Percentiles rank a stretch among this genome's conserved stretches.
Conservation (phyloP, 2,329 filamentous ascomycete species). For the Fusarium austroafricanum region DNA sequence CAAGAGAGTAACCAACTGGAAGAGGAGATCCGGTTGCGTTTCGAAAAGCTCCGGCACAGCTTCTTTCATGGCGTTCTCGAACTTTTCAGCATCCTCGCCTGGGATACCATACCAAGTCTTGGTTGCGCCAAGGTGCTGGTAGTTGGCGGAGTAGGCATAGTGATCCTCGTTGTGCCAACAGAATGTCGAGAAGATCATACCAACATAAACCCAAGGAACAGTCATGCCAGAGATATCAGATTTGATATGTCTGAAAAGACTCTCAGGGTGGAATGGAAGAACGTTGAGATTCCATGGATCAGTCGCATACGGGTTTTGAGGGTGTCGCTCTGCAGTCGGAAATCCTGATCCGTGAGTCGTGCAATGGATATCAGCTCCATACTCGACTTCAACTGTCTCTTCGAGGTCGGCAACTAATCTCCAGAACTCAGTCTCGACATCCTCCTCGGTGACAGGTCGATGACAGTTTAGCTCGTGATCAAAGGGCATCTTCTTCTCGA, state of each 20-base stretch:
- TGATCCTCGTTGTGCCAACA: slow-evolving; percentile 99
- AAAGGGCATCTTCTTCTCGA: slow-evolving; percentile 88
- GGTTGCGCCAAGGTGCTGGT: slow-evolving; percentile 96
- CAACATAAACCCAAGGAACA: slow-evolving; percentile 98
- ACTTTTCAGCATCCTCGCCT: slow-evolving; percentile 91
- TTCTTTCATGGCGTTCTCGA: slow-evolving; percentile 93
- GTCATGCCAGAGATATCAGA: slow-evolving; percentile 99
- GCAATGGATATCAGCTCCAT: slow-evolving; percentile 97
- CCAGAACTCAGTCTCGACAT: slow-evolving; percentile 98
- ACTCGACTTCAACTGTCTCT: slow-evolving; percentile 97
- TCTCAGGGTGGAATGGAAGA: slow-evolving; percentile 89
- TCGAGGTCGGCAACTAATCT: slow-evolving; percentile 91
- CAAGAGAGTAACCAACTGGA: slow-evolving; percentile 95
- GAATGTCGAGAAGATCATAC: slow-evolving; percentile 99
- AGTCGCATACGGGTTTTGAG: slow-evolving; percentile 84
- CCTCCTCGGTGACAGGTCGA: slow-evolving; percentile 88
- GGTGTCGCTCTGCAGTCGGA: slow-evolving; percentile 91
- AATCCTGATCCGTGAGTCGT: slow-evolving; percentile 98
- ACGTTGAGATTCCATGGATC: slow-evolving; percentile 98
- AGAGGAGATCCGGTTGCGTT: slow-evolving; percentile 94
- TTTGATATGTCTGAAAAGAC: slow-evolving; percentile 96
- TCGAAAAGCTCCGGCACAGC: slow-evolving; percentile 97
- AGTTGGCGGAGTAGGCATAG: slow-evolving; percentile 97
- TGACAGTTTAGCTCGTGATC: slow-evolving; percentile 86
- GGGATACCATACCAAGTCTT: slow-evolving; percentile 99